These are phyloP conservation scores for Ganoderma lucidum DNA, from an alignment of 1,284 basidiomycete species.

Conservation along the genomic window DNA sequence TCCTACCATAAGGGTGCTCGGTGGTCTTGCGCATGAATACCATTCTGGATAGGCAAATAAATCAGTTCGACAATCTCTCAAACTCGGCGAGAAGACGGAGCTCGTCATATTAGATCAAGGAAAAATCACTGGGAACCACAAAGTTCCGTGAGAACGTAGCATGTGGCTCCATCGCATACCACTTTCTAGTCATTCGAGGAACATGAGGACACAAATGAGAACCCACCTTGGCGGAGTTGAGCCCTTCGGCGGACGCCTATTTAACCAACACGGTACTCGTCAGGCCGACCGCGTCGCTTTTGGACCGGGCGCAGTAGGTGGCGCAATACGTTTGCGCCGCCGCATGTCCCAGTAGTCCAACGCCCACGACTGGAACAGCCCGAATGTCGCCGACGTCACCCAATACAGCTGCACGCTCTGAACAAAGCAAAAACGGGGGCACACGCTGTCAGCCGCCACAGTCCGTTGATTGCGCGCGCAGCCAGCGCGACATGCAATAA, in stretches of 20 bases:
- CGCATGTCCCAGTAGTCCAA: constrained; percentile 70
- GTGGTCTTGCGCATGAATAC: constrained; percentile 6
- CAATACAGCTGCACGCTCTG: constrained; percentile 86
- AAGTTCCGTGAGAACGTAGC: constrained; percentile 39
- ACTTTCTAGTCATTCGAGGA: constrained; percentile 71
- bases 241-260: not conserved
- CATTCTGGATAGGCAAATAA: constrained; percentile 9
- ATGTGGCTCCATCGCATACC: constrained; percentile 71
- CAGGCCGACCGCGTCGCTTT: constrained; percentile 23
- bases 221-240: constrained; percentile 2
- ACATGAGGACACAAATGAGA: not conserved
- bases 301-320: constrained; percentile 7
- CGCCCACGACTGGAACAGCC: constrained; percentile 80
- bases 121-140: constrained; percentile 61
- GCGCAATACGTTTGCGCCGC: constrained; percentile 44
- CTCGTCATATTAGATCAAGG: constrained; percentile 91
- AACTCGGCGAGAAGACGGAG: not conserved
- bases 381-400: constrained; percentile 84
- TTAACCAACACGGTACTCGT: not conserved
- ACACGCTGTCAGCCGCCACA: constrained; percentile 11
- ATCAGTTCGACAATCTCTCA: constrained; percentile 13
- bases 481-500: not conserved
- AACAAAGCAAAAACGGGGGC: constrained; percentile 5
- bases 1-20: constrained; percentile 24
- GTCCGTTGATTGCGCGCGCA: not conserved